Evolutionary conservation across 2,329 filamentous ascomycete genomes (phyloP).

Genomic region (Corinectria fuckeliana): DNA sequence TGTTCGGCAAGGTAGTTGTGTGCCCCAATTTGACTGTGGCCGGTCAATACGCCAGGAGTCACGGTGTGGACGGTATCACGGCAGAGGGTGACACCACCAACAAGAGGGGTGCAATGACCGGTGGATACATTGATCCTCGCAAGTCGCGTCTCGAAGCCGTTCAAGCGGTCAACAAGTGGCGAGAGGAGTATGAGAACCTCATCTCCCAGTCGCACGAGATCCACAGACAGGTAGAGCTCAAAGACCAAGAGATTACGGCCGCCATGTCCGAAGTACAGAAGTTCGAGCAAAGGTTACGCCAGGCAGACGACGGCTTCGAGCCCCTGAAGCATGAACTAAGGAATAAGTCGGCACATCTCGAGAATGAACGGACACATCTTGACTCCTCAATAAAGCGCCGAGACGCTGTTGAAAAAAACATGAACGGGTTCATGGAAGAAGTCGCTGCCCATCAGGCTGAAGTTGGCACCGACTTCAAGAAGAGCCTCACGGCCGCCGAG

Average conservation of each 20-base stretch:
- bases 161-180: constrained; percentile 74
- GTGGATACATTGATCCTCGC: constrained; percentile 88
- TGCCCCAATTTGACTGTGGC: constrained; percentile 90
- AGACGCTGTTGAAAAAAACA: constrained; percentile 74
- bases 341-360: constrained; percentile 75
- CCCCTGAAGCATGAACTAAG: constrained; percentile 79
- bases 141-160: constrained; percentile 89
- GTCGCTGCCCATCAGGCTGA: constrained; percentile 81
- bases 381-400: constrained; percentile 70
- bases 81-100: constrained; percentile 94
- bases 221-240: constrained; percentile 71
- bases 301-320: constrained; percentile 82
- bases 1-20: constrained; percentile 94
- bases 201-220: constrained; percentile 70
- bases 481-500: constrained; percentile 82
- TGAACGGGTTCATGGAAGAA: constrained; percentile 78
- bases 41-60: constrained; percentile 88
- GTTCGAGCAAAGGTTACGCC: constrained; percentile 76
- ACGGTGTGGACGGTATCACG: constrained; percentile 91
- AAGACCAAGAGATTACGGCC: constrained; percentile 88
- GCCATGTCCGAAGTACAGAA: constrained; percentile 87
- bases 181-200: constrained; percentile 75
- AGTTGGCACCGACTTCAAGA: constrained; percentile 87
- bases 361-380: constrained; percentile 74
- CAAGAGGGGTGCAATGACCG: constrained; percentile 93